A percentile compares a stretch with the other conserved stretches of the same genome.
These are phyloP conservation scores for Favolaschia claudopus DNA, from an alignment of 768 basidiomycete genomes.

Conservation along the genomic window DNA sequence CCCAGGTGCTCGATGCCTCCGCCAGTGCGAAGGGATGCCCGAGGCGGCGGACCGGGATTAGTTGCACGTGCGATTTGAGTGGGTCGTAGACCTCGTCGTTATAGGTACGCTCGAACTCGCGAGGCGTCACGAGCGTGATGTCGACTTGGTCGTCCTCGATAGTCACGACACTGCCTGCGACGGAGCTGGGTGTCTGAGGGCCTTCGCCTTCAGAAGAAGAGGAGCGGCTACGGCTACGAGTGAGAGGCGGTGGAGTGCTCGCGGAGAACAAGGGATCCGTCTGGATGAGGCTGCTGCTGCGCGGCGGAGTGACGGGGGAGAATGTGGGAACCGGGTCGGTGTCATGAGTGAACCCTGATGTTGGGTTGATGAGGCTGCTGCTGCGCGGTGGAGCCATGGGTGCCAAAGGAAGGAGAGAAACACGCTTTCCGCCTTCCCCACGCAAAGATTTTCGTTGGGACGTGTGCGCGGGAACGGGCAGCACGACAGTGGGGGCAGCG, in stretches of 20 bases:
- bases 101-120: background rate
- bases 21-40: background rate
- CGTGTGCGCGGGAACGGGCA: constrained; percentile 50
- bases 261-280: background rate
- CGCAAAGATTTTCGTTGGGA: constrained; percentile 5
- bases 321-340: background rate
- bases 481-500: constrained; percentile 41
- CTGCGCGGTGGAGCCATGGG: background rate
- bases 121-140: constrained; percentile 5
- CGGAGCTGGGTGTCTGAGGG: constrained; percentile 14
- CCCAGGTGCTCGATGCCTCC: background rate
- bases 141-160: constrained; percentile 3
- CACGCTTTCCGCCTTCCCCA: constrained; percentile 18
- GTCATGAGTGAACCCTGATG: too few relatives aligned
- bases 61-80: background rate
- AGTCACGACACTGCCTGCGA: background rate
- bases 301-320: background rate
- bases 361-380: constrained; percentile 13
- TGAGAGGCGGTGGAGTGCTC: constrained; percentile 17
- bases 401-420: background rate
- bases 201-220: constrained; percentile 18
- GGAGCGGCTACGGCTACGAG: constrained; percentile 13
- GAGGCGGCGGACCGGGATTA: background rate
- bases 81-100: background rate
- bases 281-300: constrained; percentile 7